A percentile compares a stretch with the other conserved stretches of the same genome.
Evolutionary conservation across 768 basidiomycete species (phyloP).

Genomic region (Sutorius australiensis): DNA sequence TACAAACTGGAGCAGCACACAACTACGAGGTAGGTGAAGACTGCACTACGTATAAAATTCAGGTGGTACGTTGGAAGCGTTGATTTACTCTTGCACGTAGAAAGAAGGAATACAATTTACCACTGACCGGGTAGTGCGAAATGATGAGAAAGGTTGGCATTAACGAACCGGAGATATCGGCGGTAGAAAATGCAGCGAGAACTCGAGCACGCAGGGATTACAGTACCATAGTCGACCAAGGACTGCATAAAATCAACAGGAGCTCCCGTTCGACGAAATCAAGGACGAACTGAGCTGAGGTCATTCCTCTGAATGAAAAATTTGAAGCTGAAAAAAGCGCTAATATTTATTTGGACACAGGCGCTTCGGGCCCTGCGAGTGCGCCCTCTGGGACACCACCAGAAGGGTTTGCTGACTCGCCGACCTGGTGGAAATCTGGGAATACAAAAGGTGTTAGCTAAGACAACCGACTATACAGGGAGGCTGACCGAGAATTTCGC

Average conservation of each 20-base stretch:
- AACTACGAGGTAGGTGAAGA: conserved; percentile 7
- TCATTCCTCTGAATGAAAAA: conserved; percentile 4
- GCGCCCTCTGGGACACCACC: conserved; percentile 53
- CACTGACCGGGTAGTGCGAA: conserved; percentile 5
- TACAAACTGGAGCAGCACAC: conserved; percentile 12
- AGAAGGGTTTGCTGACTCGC: conserved; percentile 42
- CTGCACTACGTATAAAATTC: conserved; percentile 5
- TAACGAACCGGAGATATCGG: conserved; percentile 9
- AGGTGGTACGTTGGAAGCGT: conserved; percentile 13
- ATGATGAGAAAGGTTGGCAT: conserved; percentile 10
- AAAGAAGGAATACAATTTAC: conserved; percentile 10
- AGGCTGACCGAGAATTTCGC: conserved; percentile 85
- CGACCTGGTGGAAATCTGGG: conserved; percentile 79
- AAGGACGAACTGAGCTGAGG: conserved; percentile 13
- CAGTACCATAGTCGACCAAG: conserved; percentile 15
- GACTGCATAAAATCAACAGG: conserved; percentile 4
- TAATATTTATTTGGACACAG: conserved; percentile 14
- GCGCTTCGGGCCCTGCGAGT: conserved; percentile 58
- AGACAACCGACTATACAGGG: background rate
- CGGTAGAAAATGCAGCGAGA: conserved; percentile 3
- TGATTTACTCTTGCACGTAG: conserved; percentile 6
- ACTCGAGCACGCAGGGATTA: conserved; percentile 6
- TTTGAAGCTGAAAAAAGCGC: background rate
- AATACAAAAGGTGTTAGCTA: background rate
- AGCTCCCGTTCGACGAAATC: background rate